Conservation (phyloP, 169 alveolate genomes). For the Amoebophrya sp. region DNA sequence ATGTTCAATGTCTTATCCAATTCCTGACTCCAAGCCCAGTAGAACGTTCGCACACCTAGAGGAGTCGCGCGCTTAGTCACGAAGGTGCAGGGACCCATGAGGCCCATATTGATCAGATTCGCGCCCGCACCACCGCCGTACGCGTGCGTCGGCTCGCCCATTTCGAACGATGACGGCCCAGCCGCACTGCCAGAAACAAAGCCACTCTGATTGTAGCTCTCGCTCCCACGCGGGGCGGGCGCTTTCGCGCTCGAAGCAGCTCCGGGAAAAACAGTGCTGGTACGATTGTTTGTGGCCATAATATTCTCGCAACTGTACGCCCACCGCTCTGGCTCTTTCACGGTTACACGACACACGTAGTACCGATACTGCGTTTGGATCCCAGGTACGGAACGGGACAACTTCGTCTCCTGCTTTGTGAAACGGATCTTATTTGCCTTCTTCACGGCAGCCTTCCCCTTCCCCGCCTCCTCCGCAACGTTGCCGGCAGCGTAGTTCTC, state of each 20-base stretch:
- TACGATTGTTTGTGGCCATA: background rate
- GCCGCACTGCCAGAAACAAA: too few species aligned
- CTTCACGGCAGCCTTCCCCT: background rate
- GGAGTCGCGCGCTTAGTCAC: background rate
- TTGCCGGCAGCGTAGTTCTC: too few species aligned
- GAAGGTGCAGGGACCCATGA: background rate
- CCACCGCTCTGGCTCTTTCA: background rate
- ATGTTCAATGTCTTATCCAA: background rate
- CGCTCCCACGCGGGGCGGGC: too few species aligned
- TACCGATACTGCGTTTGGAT: background rate
- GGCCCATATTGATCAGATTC: background rate
- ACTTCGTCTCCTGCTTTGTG: background rate
- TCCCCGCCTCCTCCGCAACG: background rate
- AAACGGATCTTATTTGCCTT: background rate
- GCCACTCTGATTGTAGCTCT: too few species aligned
- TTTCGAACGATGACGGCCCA: too few species aligned
- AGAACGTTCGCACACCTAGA: conserved; percentile 19
- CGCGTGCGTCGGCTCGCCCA: too few species aligned
- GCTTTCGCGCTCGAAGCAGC: too few species aligned
- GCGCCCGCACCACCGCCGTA: background rate
- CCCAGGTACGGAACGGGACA: background rate
- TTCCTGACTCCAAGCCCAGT: background rate
- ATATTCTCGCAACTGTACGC: background rate
- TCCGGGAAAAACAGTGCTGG: too few species aligned
- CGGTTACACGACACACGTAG: background rate